Evolutionary conservation across 306 rosid species (phyloP), one percentile per base, ranked within the genome.

Genomic region (Lithocarpus polystachyus): DNA sequence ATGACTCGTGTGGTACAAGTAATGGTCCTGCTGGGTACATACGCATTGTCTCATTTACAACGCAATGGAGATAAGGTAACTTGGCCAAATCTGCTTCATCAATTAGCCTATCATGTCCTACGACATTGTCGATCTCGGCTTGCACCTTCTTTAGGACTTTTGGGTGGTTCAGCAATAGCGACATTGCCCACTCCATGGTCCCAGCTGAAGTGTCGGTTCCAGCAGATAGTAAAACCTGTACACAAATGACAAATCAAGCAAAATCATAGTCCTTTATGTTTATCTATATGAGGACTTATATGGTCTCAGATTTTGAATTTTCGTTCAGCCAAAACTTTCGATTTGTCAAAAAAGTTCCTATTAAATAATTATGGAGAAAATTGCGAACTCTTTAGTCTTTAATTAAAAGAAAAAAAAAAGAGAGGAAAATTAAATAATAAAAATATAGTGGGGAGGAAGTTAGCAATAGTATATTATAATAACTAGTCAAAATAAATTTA

Each of bases 171-270:
- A 85, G 57, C 75, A 87, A 28, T 1, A 87, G 81, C 0, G 89
- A 82, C 6, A 80, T 26, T 7, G 82, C 87, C 90, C 89, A 87
- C 56, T 82, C 87, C 88, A 77, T 80, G 1, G 85, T 71, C 9
- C 75, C 74, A 0, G 37, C 12, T 10, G 85, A 65, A 1, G 87
- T 80, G 17, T 87, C 85, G 4, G 84, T 82, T 23, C 85, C 90
- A 4, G 90, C 87, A 14, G 70, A 1, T 26, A 85, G 4, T 65
- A 83, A 20, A 5, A 64, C 87, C 85, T 80, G 68, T 2, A 23
- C 48, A 65, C 4, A 10, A 53, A 28, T 29, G 23, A 65, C 4
- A 10, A 53, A 28, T 29, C 33, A 19, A 72, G 23, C 43, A 48
- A 51, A 51, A 56, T 56, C 13, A n/a, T 2, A 0, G 26, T 22